These are phyloP conservation scores for Nicotiana undulata DNA, from an alignment of 257 asterid species.

Conservation along the genomic window DNA sequence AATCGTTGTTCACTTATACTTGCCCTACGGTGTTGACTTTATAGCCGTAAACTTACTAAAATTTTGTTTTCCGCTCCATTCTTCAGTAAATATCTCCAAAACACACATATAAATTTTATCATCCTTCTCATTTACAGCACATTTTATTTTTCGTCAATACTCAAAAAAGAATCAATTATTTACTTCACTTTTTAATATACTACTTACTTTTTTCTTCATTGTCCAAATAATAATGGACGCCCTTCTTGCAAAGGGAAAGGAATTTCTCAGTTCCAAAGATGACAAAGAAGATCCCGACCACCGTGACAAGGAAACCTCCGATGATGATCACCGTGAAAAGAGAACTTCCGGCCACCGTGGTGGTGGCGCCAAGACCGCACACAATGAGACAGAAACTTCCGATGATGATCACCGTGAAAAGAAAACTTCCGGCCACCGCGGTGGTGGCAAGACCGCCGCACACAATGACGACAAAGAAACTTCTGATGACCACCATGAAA, in stretches of 20 bases:
- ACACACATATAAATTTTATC: background rate
- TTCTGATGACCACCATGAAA: background rate
- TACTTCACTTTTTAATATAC: no score
- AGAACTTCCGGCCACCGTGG: background rate
- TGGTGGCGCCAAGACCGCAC: no score
- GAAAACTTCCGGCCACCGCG: background rate
- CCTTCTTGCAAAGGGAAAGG: background rate
- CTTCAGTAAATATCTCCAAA: background rate
- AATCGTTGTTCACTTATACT: background rate
- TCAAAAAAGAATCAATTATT: no score
- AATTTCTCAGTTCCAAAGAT: background rate
- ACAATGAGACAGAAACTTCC: background rate
- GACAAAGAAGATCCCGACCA: background rate
- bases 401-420: background rate
- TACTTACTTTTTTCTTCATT: no score
- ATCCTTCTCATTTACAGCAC: background rate
- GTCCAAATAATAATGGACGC: background rate
- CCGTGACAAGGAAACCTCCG: conserved; percentile 4
- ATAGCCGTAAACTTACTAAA: background rate
- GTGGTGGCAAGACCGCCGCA: no score
- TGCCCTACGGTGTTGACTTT: background rate
- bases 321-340: background rate
- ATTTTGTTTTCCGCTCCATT: background rate
- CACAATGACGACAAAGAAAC: background rate
- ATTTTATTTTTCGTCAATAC: no score